Evolutionary conservation across 1,139 yeast species (phyloP), one percentile per base, ranked within the genome.

Genomic region (Schizosaccharomyces versatilis): DNA sequence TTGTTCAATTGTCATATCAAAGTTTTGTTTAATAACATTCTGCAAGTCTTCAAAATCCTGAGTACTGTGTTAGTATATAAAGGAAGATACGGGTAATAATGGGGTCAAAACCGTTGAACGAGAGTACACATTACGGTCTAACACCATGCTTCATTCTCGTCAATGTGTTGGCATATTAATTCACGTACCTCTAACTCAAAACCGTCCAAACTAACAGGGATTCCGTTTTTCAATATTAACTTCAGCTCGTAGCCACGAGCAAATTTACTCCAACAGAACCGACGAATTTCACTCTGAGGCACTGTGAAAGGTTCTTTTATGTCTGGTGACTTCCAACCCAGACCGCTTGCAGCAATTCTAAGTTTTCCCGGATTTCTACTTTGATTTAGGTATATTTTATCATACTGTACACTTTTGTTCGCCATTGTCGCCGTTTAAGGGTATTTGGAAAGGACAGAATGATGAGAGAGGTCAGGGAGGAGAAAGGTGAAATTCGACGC

Each of bases 271-370:
- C 99, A 90, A 61, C 74, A 78, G 5, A 84, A 81, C 38, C 86
- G 73, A 42, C 83, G 75, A 41, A 90, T 72, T 66, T 88, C 95
- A 54, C 84, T 84, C 8, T 86, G 77, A 14, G 96, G 93, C 59
- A 93, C 72, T 59, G 93, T 71, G 62, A 85, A 85, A 15, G 97
- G 96, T 54, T 79, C 80, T 3, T 63, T 59, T 17, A 44, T 14
- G 10, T 62, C 61, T 8, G 62, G 52, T 15, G 61, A 55, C 65
- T 88, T 90, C 99, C 99, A 90, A 53, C 99, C 99, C 51, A 90
- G 75, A 53, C 99, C 99, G 15, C 93, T 80, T 60, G 83, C 90
- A 8, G 96, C 95, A 60, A 93, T 77, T 68, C 98, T 84, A 76
- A 90, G 82, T 62, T 94, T 80, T 17, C 99, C 99, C 52, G 79